Percentiles rank a stretch among this genome's conserved stretches.
Conservation (phyloP, 768 basidiomycete species). For the Glaciozyma martinii region DNA sequence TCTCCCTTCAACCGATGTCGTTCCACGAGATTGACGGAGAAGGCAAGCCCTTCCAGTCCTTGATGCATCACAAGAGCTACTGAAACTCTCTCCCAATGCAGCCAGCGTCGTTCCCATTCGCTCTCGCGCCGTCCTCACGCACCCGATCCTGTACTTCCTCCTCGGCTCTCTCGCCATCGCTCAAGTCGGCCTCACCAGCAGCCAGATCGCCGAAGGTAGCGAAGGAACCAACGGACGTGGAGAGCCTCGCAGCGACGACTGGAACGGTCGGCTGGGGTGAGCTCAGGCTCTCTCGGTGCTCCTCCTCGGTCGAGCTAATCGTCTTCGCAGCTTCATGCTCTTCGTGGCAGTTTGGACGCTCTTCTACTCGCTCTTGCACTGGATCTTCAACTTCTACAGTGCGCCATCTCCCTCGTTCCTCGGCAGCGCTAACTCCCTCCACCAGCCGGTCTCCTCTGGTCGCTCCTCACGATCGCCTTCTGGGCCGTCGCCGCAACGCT, state of each 20-base stretch:
- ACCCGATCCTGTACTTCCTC: not conserved
- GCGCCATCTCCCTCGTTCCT: not conserved
- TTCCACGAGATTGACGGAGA: too few species aligned
- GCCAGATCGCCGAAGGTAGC: not conserved
- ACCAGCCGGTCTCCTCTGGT: not conserved
- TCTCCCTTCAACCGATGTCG: too few species aligned
- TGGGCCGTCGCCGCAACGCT: constrained; percentile 1
- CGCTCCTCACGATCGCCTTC: not conserved
- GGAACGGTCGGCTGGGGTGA: too few species aligned
- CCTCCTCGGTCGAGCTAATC: too few species aligned
- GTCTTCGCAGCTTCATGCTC: not conserved
- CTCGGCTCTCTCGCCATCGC: not conserved
- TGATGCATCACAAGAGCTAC: too few species aligned
- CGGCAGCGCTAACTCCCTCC: not conserved
- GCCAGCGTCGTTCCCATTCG: too few species aligned
- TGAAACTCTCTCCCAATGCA: too few species aligned
- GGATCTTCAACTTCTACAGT: constrained; percentile 2
- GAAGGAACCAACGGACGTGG: not conserved
- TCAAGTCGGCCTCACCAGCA: not conserved
- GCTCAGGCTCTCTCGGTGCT: too few species aligned
- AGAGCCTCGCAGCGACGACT: too few species aligned
- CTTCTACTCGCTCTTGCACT: not conserved
- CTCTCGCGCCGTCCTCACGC: not conserved
- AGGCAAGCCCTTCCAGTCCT: too few species aligned
- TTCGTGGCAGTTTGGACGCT: not conserved